These are phyloP conservation scores for Talaromyces sp. DNA, from an alignment of 2,329 filamentous ascomycete species.

Conservation along the genomic window DNA sequence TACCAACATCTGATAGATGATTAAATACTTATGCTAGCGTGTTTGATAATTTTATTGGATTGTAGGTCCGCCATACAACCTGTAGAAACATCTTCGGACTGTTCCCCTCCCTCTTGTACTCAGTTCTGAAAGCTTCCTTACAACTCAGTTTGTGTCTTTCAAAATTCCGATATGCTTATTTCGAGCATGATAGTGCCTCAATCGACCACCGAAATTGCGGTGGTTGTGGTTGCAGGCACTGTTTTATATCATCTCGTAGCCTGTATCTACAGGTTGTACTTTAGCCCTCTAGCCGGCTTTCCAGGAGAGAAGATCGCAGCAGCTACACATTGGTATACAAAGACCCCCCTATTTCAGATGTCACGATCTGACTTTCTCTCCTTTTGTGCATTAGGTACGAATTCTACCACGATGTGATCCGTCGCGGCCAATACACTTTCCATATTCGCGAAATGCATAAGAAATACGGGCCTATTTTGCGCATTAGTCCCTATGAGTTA, in stretches of 20 bases:
- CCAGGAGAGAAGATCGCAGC: constrained; percentile 35
- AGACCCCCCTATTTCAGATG: constrained; percentile 30
- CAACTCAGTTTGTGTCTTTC: neutral
- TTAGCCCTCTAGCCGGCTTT: constrained; percentile 33
- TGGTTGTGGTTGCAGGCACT: neutral
- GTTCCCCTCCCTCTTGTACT: neutral
- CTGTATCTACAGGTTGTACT: constrained; percentile 31
- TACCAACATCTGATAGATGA: neutral
- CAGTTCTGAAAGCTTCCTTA: neutral
- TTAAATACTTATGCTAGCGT: neutral
- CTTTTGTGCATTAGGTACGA: constrained; percentile 22
- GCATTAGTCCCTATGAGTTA: constrained; percentile 33
- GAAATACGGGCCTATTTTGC: constrained; percentile 34
- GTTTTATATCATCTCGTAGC: neutral
- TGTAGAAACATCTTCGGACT: neutral
- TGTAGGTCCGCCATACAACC: neutral
- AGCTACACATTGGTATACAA: constrained; percentile 25
- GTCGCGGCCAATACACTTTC: constrained; percentile 24
- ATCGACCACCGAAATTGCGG: neutral
- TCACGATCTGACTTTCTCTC: constrained; percentile 18
- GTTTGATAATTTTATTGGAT: neutral
- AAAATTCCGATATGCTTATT: neutral
- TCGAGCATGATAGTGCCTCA: neutral
- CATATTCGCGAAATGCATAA: constrained; percentile 26
- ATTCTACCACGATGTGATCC: constrained; percentile 28